These are phyloP conservation scores for Pseudogymnoascus verrucosus DNA, from an alignment of 2,329 filamentous ascomycete species.

Conservation along the genomic window DNA sequence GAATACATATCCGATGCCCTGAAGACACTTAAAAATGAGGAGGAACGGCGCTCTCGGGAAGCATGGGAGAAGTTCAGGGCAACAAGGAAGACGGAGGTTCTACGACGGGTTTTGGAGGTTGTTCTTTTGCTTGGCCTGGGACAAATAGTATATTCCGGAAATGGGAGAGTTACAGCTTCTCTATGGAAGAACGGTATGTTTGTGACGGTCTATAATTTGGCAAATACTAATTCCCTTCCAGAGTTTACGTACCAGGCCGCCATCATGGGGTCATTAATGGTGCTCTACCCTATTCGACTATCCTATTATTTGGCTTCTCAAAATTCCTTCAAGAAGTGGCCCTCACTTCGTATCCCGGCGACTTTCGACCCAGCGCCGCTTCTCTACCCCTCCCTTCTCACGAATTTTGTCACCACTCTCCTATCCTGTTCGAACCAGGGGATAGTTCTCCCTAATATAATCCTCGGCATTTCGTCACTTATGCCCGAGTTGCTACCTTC, in stretches of 20 bases:
- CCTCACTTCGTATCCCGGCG: conserved; percentile 49
- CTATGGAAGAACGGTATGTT: conserved; percentile 45
- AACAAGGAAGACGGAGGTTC: conserved; percentile 39
- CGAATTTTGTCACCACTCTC: conserved; percentile 68
- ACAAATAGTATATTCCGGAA: conserved; percentile 33
- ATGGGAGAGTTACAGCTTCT: conserved; percentile 15
- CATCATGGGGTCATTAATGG: conserved; percentile 33
- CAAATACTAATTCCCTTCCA: conserved; percentile 18
- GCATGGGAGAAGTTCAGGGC: conserved; percentile 31
- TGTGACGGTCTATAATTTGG: neutral
- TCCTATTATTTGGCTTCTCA: conserved; percentile 33
- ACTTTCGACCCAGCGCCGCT: conserved; percentile 87
- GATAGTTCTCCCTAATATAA: conserved; percentile 66
- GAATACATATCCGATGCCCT: conserved; percentile 11
- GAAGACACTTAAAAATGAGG: conserved; percentile 2
- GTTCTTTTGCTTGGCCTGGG: conserved; percentile 43
- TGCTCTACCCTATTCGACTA: conserved; percentile 54
- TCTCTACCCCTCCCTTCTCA: conserved; percentile 74
- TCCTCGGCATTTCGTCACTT: conserved; percentile 71
- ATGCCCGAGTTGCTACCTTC: conserved; percentile 64
- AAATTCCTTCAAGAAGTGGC: conserved; percentile 18
- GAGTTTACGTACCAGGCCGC: conserved; percentile 24
- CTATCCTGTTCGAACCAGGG: conserved; percentile 54
- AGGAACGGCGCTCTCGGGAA: conserved; percentile 18
- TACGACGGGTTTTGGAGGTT: conserved; percentile 46